Evolutionary conservation across 225 moss, liverwort and hornwort genomes (phyloP), one percentile per base, ranked within the genome.

Genomic region (Pseudoscleropodium purum): DNA sequence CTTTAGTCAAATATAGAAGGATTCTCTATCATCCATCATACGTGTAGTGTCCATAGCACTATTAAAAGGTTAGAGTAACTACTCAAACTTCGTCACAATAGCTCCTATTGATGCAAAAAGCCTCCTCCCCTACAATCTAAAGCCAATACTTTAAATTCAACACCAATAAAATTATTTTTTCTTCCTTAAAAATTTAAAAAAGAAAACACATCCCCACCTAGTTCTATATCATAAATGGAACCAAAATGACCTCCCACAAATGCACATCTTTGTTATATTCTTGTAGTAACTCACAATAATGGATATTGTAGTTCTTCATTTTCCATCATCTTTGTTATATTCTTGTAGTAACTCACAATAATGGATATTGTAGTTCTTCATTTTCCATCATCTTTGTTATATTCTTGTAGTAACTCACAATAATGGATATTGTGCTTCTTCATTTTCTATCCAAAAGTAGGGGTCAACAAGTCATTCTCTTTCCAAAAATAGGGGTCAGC

Each of bases 41-140:
- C 15, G 8, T 14, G 7, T 37, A 68, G 37, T 37, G 0, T 10
- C 0, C 3, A 3, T 36, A 36, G 10, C 5, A 6, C 0, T 21
- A 1, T 21, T 68, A 68, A 5, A 37, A n/a, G 9, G 9, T 73
- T 73, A 33, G 21, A 8, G 13, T 36, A 37, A 6, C 24, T 56
- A 14, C 2, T 6, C 78, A 56, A 54, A 78, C 26, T 37, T 56
- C 56, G 4, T 56, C 10, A 10, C 26, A 56, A 25, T 37, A 78
- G 24, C 37, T 25, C 36, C 8, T 14, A 5, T 52, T 0, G 0
- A 77, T 52, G 52, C 23, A 23, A 52, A 52, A 47, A 36, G 3
- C 5, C 34, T 75, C 34, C 2, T 52, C 23, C 34, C 3, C 5
- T 34, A 2, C 1, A 34, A 3, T 51, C 13, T 0, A 13, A 4